Evolutionary conservation across 306 rosid species (phyloP).

Genomic region (Sindora glabra): DNA sequence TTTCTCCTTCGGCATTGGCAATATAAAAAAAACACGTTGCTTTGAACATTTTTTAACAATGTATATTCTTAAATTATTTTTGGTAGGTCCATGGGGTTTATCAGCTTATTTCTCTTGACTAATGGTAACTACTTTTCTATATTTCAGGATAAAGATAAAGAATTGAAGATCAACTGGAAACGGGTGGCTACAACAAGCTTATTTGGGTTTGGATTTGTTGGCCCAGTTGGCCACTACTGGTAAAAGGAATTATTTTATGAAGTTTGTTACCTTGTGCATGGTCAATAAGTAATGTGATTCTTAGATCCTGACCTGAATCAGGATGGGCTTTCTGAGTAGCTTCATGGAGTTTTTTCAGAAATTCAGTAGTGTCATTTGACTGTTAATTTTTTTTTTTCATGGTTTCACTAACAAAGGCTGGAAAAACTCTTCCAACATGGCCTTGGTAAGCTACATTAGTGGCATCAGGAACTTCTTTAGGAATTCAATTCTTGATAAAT

Average conservation of each 20-base stretch:
- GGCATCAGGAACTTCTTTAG: background rate
- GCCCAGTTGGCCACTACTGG: conserved; percentile 65
- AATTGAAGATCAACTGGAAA: conserved; percentile 49
- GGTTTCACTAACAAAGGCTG: background rate
- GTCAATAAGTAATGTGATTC: background rate
- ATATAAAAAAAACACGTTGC: background rate
- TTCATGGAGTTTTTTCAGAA: background rate
- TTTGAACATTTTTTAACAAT: background rate
- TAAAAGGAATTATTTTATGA: conserved; percentile 19
- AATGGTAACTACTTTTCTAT: conserved; percentile 2
- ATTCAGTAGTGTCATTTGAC: background rate
- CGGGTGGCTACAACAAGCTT: conserved; percentile 49
- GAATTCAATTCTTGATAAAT: background rate
- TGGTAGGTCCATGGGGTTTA: background rate
- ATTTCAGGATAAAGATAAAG: conserved; percentile 26
- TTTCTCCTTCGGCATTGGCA: conserved; percentile 1
- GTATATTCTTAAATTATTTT: background rate
- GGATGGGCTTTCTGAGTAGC: background rate
- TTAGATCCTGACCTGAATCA: background rate
- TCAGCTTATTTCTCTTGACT: conserved; percentile 5
- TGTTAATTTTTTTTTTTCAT: background rate
- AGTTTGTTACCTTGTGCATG: conserved; percentile 1
- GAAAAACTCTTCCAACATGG: background rate
- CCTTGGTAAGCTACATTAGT: conserved; percentile 1
- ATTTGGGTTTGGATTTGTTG: conserved; percentile 55